These are phyloP conservation scores for Colletotrichum orbiculare DNA, from an alignment of 2,329 filamentous ascomycete genomes.

Conservation along the genomic window DNA sequence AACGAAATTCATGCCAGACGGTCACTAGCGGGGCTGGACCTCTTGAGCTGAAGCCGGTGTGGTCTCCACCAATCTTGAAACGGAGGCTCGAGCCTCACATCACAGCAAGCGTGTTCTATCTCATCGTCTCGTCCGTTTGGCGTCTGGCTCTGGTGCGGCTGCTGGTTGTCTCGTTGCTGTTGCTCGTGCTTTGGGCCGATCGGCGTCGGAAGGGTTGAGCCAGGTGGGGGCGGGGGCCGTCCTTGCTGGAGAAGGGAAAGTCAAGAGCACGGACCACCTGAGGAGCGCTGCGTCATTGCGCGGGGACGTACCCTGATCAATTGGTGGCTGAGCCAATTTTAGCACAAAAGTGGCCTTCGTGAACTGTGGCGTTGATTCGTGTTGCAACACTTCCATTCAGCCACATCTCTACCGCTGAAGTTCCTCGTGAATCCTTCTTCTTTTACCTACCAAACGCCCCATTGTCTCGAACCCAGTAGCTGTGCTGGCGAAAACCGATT, in stretches of 20 bases:
- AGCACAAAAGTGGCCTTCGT: neutral
- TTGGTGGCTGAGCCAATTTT: neutral
- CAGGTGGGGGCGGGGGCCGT: constrained; percentile 25
- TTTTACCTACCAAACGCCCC: too few relatives aligned
- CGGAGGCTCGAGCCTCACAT: constrained; percentile 30
- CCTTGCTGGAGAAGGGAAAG: constrained; percentile 12
- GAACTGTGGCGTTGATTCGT: neutral
- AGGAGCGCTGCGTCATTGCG: constrained; percentile 32
- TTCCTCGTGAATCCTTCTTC: too few relatives aligned
- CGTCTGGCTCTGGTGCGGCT: neutral
- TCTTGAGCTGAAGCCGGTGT: constrained; percentile 10
- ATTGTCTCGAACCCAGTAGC: too few relatives aligned
- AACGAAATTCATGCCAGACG: constrained; percentile 5
- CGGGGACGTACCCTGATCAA: constrained; percentile 21
- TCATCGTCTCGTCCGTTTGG: too few relatives aligned
- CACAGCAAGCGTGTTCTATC: neutral
- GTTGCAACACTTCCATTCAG: neutral
- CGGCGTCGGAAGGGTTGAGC: constrained; percentile 6
- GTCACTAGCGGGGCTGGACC: constrained; percentile 6
- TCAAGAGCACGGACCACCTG: constrained; percentile 27
- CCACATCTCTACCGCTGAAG: constrained; percentile 12
- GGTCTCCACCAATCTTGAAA: constrained; percentile 23
- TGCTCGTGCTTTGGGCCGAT: neutral
- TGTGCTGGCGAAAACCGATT: neutral
- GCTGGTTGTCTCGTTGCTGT: neutral